Percentiles rank a stretch among this genome's conserved stretches.
Evolutionary conservation across 23 red algal species (phyloP).

Genomic region (Gracilaria domingensis): DNA sequence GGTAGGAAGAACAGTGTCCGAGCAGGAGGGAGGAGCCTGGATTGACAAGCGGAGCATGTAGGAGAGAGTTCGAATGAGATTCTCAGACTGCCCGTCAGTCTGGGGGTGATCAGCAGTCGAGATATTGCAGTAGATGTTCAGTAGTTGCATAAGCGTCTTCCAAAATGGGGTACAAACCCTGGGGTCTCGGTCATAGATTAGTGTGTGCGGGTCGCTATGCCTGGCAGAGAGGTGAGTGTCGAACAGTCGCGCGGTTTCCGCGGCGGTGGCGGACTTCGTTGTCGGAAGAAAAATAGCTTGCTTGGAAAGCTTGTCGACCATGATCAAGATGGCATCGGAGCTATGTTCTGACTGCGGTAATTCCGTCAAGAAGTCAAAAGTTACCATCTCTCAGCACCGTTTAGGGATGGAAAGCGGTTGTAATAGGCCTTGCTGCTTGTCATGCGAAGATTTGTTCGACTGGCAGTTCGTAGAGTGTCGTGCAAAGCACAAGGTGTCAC

Average conservation of each 20-base stretch:
- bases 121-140: not conserved
- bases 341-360: too few species aligned
- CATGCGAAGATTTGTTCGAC: not conserved
- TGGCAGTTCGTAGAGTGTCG: not conserved
- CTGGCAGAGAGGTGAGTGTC: constrained; percentile 14
- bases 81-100: too few species aligned
- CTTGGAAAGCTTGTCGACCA: constrained; percentile 51
- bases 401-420: constrained; percentile 13
- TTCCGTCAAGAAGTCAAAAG: not conserved
- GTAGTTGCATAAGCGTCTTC: constrained; percentile 16
- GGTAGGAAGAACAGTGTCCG: not conserved
- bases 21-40: not conserved
- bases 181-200: constrained; percentile 23
- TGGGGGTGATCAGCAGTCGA: not conserved
- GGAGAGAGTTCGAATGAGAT: not conserved
- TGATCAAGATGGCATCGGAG: not conserved
- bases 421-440: not conserved
- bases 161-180: not conserved
- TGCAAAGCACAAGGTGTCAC: not conserved
- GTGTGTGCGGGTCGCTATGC: not conserved
- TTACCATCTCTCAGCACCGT: constrained; percentile 28
- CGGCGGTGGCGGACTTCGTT: not conserved
- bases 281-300: constrained; percentile 20
- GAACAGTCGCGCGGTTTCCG: constrained; percentile 10
- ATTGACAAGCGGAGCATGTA: constrained; percentile 4